Base-by-base conservation (phyloP, 345 rosid species). In the Gynandropsis gynandra region DNA sequence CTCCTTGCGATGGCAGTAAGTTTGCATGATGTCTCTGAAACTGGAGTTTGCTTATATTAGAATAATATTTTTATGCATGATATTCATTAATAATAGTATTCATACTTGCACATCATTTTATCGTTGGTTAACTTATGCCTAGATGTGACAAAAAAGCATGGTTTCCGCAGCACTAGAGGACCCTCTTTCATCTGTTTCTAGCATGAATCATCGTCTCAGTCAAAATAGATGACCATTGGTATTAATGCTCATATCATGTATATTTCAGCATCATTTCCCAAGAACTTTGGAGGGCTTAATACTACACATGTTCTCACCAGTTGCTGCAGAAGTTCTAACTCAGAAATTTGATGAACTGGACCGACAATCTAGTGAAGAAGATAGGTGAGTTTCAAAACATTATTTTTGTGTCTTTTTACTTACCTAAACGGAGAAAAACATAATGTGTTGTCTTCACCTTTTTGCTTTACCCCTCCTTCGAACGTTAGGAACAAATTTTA, bases 221-320 rank as follows among this genome's bases (percentile, higher is more conserved):
- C 50, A 8, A 52, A 20, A 8, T 32, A 35, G 50, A 35, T 31
- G 44, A 44, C 16, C 40, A 34, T 56, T 42, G 34, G 18, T 41
- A 14, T 47, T 34, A 52, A 27, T 47, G 13, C 49, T 71, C 35
- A 34, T 43, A 14, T 56, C 43, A 12, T 61, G 29, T 37, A 17
- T 50, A 17, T 68, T 74, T 71, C 80, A 92, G 95, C 79, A 74
- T 59, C 66, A 79, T 59, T 92, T 92, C 63, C 96, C 95, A 17
- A 82, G 95, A 72, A 92, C 89, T 53, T 71, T 80, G 73, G 93
- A 92, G 75, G 92, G 82, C 35, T 67, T 90, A 53, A 56, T 82
- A 66, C 69, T 84, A 47, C 92, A 90, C 79, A 72, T 82, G 78
- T 93, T 79, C 72, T 80, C 86, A 35, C 95, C 96, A 19, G 66